Base-by-base conservation (phyloP, 805 yeast genomes). In the Jamesozyma gamospora region DNA sequence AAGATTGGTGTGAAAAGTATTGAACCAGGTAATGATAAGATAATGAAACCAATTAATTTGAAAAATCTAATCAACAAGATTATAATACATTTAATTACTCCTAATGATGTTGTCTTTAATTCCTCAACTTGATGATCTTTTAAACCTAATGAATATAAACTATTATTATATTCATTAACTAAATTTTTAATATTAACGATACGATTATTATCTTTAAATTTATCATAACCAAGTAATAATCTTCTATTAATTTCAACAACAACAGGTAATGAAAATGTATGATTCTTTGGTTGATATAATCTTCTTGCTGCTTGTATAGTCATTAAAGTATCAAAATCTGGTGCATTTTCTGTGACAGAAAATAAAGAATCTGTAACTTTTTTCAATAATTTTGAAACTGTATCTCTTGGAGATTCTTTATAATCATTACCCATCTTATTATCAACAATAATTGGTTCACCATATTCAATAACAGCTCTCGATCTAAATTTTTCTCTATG, bases 291-390 rank as follows among this genome's bases (percentile, higher is more conserved):
- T 39, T 43, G 43, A 34, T 88, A 90, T 32, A 90, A 69, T 51
- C 98, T 71, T 58, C 96, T 72, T 3, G 94, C 95, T 4, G 95
- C 94, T 62, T 90, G 98, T 31, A 88, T 79, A n/a, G 86, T 82
- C 79, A 86, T 83, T 42, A 90, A 66, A 13, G 95, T 87, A 47
- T 90, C 97, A 63, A 78, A 90, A 56, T 87, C 96, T 16, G 88
- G 88, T 47, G 94, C 84, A 27, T 87, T 82, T n/a, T 87, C 90
- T 0, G 97, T 90, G 16, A 90, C 96, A 3, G 90, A 75, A 48
- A 75, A 78, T 41, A 92, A 68, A 3, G 92, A 85, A 40, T 78
- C 74, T 7, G 88, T 78, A 33, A 88, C 75, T 25, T 73, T 69
- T 28, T 81, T 84, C 53, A 90, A 68, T 28, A 88, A 34, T 35